A percentile compares a stretch with the other conserved stretches of the same genome.
These are phyloP conservation scores for Mycosphaerella arachidis DNA, from an alignment of 2,329 filamentous ascomycete species.

Conservation along the genomic window DNA sequence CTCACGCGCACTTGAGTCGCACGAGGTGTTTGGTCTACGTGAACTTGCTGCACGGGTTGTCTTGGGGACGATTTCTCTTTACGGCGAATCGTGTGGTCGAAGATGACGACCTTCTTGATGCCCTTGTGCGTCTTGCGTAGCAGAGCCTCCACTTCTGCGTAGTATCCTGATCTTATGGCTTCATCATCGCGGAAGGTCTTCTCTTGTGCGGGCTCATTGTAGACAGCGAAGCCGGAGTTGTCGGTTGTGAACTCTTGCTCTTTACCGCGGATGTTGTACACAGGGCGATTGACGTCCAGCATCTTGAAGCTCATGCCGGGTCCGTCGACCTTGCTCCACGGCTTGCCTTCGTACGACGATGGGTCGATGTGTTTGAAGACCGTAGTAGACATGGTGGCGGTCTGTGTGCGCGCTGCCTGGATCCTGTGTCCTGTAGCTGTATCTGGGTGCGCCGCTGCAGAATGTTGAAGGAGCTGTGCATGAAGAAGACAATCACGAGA, in stretches of 20 bases:
- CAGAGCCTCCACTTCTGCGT: constrained; percentile 57
- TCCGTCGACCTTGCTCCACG: constrained; percentile 63
- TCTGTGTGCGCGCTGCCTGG: background rate
- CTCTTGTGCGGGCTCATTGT: constrained; percentile 50
- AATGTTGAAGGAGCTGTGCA: background rate
- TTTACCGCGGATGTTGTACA: constrained; percentile 53
- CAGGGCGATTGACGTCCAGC: constrained; percentile 43
- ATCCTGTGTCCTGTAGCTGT: background rate
- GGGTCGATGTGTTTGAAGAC: constrained; percentile 60
- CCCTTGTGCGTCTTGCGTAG: constrained; percentile 52
- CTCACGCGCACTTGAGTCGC: constrained; percentile 60
- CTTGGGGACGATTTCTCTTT: constrained; percentile 52
- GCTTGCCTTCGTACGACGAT: constrained; percentile 45
- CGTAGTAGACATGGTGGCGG: constrained; percentile 52
- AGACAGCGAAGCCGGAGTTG: constrained; percentile 56
- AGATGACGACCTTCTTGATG: constrained; percentile 61
- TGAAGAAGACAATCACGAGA: background rate
- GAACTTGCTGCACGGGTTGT: constrained; percentile 64
- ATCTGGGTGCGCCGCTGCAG: background rate
- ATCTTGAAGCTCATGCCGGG: constrained; percentile 52
- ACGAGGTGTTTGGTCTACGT: constrained; percentile 65
- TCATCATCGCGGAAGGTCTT: constrained; percentile 54
- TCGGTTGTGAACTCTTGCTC: constrained; percentile 52
- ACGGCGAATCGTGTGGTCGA: constrained; percentile 67
- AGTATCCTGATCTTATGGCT: constrained; percentile 55